A percentile compares a stretch with the other conserved stretches of the same genome.
Evolutionary conservation across 352 stramenopile species (phyloP).

Genomic region (Halophytophthora polymorphica): DNA sequence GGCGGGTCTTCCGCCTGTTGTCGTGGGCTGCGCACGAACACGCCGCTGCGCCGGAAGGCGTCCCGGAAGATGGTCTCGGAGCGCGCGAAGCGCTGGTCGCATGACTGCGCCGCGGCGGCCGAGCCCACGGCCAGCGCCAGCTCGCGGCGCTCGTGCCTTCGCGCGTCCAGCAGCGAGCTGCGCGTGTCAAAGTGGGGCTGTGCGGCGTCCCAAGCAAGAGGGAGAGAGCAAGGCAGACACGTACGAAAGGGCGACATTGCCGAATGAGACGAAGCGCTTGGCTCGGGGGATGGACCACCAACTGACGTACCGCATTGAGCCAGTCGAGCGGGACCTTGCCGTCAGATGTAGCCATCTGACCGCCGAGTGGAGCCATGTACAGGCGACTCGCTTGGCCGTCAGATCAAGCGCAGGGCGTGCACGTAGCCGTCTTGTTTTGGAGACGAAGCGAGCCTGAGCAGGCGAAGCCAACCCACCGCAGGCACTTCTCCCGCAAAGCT

Average conservation of each 20-base stretch:
- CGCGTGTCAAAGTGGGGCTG: constrained; percentile 43
- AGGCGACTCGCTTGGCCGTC: too few species aligned
- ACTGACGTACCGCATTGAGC: constrained; percentile 32
- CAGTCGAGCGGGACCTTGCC: constrained; percentile 57
- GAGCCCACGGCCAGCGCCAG: constrained; percentile 26
- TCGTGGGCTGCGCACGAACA: constrained; percentile 29
- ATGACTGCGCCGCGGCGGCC: constrained; percentile 18
- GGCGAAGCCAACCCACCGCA: too few species aligned
- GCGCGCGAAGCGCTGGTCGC: constrained; percentile 36
- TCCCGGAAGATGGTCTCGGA: constrained; percentile 50
- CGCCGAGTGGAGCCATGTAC: too few species aligned
- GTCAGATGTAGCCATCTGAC: constrained; percentile 21
- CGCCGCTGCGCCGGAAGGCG: constrained; percentile 44
- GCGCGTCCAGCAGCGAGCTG: constrained; percentile 44
- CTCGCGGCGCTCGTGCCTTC: constrained; percentile 35
- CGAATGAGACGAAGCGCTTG: not conserved
- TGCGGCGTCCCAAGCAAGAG: constrained; percentile 1
- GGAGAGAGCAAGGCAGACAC: constrained; percentile 3
- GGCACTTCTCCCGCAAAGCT: too few species aligned
- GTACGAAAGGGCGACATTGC: not conserved
- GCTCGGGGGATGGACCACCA: not conserved
- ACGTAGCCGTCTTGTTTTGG: too few species aligned
- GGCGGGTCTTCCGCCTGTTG: constrained; percentile 20
- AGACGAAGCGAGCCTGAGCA: too few species aligned
- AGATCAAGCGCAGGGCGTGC: too few species aligned